These are phyloP conservation scores for Solanum rostratum DNA, from an alignment of 257 asterid genomes.

Conservation along the genomic window DNA sequence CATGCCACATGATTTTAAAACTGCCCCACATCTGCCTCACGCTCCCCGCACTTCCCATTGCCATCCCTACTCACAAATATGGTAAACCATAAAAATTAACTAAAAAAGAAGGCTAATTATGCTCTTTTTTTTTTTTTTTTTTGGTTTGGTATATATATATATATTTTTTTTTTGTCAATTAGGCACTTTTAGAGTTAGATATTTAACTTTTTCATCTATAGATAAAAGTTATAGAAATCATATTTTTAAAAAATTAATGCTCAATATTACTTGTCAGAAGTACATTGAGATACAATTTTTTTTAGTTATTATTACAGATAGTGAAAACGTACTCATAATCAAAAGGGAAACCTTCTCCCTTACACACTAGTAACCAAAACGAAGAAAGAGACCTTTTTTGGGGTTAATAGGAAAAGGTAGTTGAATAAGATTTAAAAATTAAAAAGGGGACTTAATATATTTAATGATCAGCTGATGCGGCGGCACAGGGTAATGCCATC, in stretches of 20 bases:
- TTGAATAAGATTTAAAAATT: neutral
- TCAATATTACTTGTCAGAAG: neutral
- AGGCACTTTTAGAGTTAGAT: neutral
- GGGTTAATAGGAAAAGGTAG: neutral
- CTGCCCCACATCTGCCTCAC: no score
- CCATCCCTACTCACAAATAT: no score
- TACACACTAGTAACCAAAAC: neutral
- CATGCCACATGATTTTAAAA: no score
- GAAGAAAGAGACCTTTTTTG: neutral
- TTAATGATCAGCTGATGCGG: slow-evolving; percentile 1
- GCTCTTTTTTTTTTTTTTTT: neutral
- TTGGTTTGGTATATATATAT: neutral
- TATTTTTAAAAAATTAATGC: neutral
- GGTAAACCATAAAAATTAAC: no score
- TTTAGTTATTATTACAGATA: neutral
- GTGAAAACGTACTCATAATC: neutral
- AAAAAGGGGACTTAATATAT: neutral
- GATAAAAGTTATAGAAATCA: neutral
- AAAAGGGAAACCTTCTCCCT: neutral
- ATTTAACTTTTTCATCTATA: neutral
- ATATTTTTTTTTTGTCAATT: neutral
- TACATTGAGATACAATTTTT: neutral
- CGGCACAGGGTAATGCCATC: slow-evolving; percentile 21
- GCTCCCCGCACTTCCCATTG: no score
- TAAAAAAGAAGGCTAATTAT: neutral